phyloP scores from a whole-genome alignment of 2,329 filamentous ascomycete species.

The Teratosphaeriaceae sp. region DNA sequence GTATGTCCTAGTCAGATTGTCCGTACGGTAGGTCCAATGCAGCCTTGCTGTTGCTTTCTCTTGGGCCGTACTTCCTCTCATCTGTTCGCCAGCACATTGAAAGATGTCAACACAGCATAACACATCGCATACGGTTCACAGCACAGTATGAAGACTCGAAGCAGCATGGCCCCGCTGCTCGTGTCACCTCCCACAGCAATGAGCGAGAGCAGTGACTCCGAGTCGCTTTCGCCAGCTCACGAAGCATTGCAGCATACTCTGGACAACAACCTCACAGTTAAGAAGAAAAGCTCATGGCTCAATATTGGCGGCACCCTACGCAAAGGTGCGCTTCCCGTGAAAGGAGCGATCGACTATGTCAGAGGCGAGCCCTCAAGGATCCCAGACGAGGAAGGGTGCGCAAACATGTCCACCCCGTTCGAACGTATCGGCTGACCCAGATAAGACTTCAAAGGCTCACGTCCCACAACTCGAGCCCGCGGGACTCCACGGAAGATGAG shows the following conservation, averaged over 20 bases:
- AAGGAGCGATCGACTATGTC: conserved; percentile 2
- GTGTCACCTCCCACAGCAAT: background rate
- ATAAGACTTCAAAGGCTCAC: background rate
- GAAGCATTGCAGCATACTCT: background rate
- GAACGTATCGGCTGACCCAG: background rate
- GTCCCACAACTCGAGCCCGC: background rate
- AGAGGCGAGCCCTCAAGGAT: background rate
- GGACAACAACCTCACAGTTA: background rate
- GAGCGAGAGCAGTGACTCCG: background rate
- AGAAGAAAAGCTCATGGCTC: conserved; percentile 4
- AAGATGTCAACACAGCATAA: background rate
- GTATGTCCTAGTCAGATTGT: no score
- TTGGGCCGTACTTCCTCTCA: no score
- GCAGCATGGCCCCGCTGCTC: conserved; percentile 3
- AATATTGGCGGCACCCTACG: conserved; percentile 1
- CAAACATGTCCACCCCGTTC: background rate
- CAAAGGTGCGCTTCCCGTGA: background rate
- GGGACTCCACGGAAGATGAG: background rate
- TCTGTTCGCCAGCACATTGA: background rate
- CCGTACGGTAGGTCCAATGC: no score
- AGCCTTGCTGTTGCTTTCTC: no score
- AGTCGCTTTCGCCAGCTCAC: background rate
- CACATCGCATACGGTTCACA: background rate
- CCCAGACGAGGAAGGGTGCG: background rate
- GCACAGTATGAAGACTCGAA: background rate